Conservation (phyloP, 163 green algal species). For the Scenedesmus sp. region DNA sequence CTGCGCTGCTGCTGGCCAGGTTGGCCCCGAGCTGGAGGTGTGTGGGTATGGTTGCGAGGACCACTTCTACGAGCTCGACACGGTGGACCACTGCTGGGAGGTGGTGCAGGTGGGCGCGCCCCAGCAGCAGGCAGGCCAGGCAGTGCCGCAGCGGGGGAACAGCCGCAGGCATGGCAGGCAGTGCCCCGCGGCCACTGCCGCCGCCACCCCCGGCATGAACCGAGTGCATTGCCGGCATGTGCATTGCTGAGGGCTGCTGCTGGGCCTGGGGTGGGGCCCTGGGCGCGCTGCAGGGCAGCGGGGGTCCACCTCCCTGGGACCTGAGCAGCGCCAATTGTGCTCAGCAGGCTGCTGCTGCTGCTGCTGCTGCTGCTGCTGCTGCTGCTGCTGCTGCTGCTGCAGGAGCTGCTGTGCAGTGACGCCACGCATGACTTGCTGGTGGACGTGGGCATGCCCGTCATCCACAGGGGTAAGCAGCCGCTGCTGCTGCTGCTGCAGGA, state of each 20-base stretch:
- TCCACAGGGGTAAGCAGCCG: slow-evolving; percentile 82
- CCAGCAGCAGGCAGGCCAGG: not conserved
- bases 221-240: not conserved
- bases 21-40: slow-evolving; percentile 97
- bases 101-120: slow-evolving; percentile 65
- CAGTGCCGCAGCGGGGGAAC: too few relatives aligned
- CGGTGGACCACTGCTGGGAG: slow-evolving; percentile 92
- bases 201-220: too few relatives aligned
- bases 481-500: too few relatives aligned
- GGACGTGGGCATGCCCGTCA: slow-evolving; percentile 95
- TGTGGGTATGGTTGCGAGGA: slow-evolving; percentile 99
- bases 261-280: not conserved
- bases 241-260: not conserved
- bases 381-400: slow-evolving; percentile 17
- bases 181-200: too few relatives aligned
- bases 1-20: slow-evolving; percentile 58
- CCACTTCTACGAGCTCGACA: slow-evolving; percentile 97
- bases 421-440: slow-evolving; percentile 88
- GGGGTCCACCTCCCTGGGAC: too few relatives aligned
- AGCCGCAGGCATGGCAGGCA: too few relatives aligned
- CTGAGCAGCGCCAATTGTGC: too few relatives aligned
- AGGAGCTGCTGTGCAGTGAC: slow-evolving; percentile 67
- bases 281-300: too few relatives aligned
- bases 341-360: too few relatives aligned
- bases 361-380: not conserved